These are phyloP conservation scores for Linum lewisii DNA, from an alignment of 345 rosid genomes.

Conservation along the genomic window DNA sequence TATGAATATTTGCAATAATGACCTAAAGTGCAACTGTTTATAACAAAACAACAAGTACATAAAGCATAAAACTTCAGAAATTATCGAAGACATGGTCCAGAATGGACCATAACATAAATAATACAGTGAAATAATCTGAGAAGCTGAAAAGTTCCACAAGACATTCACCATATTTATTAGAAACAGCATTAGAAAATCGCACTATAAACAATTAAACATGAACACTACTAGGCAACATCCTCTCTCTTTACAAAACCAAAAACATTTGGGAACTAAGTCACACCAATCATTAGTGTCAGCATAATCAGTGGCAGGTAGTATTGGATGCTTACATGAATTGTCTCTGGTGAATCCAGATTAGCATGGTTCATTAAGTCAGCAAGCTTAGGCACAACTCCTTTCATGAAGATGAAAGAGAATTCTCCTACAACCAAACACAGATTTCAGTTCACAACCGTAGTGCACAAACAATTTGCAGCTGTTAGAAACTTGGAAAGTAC, in stretches of 20 bases:
- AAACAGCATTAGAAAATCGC: neutral
- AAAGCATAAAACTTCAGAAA: neutral
- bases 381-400: conserved; percentile 49
- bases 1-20: neutral
- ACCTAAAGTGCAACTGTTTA: too few relatives aligned
- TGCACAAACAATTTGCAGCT: neutral
- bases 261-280: neutral
- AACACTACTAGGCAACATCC: neutral
- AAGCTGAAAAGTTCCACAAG: neutral
- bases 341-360: conserved; percentile 23
- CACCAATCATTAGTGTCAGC: neutral
- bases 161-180: neutral
- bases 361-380: conserved; percentile 44
- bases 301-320: neutral
- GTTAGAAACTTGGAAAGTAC: neutral
- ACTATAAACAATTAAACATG: neutral
- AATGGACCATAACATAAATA: too few relatives aligned
- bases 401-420: conserved; percentile 46
- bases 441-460: neutral
- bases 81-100: neutral
- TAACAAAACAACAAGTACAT: neutral
- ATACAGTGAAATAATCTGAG: neutral
- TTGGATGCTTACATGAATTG: conserved; percentile 41
- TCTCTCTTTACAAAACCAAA: neutral
- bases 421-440: conserved; percentile 38